phyloP scores from a whole-genome alignment of 2,329 filamentous ascomycete species.

The Fusarium domesticum region DNA sequence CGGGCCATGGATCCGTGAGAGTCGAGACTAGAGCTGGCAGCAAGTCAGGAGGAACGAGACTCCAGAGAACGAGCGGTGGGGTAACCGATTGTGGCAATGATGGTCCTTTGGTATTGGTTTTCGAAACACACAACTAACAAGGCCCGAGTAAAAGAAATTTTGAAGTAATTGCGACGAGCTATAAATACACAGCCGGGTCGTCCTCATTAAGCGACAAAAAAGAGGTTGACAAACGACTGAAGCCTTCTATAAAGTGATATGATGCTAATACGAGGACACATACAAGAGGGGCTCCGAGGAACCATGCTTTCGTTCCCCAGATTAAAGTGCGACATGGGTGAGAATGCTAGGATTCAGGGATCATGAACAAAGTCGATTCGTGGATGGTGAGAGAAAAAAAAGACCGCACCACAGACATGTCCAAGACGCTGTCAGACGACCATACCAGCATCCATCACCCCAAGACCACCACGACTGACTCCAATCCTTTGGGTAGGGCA shows the following conservation, averaged over 20 bases:
- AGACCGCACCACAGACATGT: too few species aligned
- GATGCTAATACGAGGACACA: constrained; percentile 26
- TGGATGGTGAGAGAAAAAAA: too few species aligned
- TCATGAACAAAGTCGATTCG: neutral
- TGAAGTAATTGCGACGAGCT: too few species aligned
- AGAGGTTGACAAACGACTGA: too few species aligned
- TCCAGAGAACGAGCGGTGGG: constrained; percentile 19
- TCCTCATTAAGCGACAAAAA: too few species aligned
- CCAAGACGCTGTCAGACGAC: too few species aligned
- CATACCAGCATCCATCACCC: too few species aligned
- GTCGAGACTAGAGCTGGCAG: constrained; percentile 3
- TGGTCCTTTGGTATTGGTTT: constrained; percentile 4
- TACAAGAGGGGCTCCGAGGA: constrained; percentile 2
- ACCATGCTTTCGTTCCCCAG: constrained; percentile 11
- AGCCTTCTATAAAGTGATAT: too few species aligned
- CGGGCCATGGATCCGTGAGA: constrained; percentile 9
- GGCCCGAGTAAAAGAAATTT: neutral
- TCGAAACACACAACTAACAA: neutral
- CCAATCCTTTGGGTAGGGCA: too few species aligned
- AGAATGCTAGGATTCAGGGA: constrained; percentile 12
- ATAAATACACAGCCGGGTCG: too few species aligned
- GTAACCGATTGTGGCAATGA: constrained; percentile 20
- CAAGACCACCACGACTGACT: too few species aligned
- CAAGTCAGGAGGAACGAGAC: neutral
- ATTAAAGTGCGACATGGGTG: constrained; percentile 15